These are phyloP conservation scores for Podaxis carcinomalis DNA, from an alignment of 768 basidiomycete species.

Conservation along the genomic window DNA sequence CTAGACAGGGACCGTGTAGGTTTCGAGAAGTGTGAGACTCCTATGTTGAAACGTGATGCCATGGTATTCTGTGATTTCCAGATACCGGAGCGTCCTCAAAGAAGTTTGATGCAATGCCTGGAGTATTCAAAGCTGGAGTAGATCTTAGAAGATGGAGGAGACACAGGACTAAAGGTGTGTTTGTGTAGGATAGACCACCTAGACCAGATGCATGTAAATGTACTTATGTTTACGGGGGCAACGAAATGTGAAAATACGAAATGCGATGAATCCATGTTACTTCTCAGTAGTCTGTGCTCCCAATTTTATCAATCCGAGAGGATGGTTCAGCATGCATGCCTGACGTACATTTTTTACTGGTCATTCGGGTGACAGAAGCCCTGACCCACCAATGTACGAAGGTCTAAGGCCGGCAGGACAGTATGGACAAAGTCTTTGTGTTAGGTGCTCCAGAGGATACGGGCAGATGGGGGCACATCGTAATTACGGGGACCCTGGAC, in stretches of 20 bases:
- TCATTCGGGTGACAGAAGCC: neutral
- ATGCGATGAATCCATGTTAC: conserved; percentile 4
- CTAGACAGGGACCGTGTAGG: conserved; percentile 7
- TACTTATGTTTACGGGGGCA: neutral
- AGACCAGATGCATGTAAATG: neutral
- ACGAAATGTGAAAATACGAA: neutral
- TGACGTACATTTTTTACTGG: neutral
- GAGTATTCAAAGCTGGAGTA: neutral
- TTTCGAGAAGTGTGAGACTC: conserved; percentile 29
- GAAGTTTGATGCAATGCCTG: neutral
- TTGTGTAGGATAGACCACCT: neutral
- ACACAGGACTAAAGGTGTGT: neutral
- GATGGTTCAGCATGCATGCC: neutral
- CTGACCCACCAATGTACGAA: neutral
- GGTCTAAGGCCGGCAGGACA: neutral
- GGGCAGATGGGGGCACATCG: no score
- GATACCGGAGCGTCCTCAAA: conserved; percentile 1
- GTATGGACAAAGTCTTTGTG: neutral
- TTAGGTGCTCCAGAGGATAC: neutral
- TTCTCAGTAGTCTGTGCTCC: neutral
- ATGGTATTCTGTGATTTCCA: conserved; percentile 14
- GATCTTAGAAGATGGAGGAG: neutral
- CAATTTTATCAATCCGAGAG: neutral
- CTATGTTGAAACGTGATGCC: conserved; percentile 24
- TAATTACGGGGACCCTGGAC: no score